These are phyloP conservation scores for Suaeda aralocaspica DNA, from an alignment of 148 eudicot genomes.

Conservation along the genomic window DNA sequence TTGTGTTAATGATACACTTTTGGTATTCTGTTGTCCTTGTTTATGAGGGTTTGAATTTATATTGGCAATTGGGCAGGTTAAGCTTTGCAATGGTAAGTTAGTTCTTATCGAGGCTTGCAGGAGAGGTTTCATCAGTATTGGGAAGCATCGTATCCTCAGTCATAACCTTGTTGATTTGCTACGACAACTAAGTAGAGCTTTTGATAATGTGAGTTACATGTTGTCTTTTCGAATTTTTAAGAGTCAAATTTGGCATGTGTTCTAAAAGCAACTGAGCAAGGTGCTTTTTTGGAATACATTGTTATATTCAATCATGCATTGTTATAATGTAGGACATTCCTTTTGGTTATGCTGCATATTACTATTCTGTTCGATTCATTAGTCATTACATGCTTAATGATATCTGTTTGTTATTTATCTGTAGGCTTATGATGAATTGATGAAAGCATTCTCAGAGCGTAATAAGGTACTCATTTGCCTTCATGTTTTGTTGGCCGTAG, in stretches of 20 bases:
- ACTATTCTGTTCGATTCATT: background rate
- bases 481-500: constrained; percentile 21
- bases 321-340: background rate
- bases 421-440: constrained; percentile 92
- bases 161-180: constrained; percentile 93
- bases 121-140: constrained; percentile 68
- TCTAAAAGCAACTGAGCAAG: background rate
- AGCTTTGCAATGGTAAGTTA: constrained; percentile 91
- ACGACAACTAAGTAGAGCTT: constrained; percentile 87
- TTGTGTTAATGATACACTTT: background rate
- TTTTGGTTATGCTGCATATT: background rate
- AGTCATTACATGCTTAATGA: constrained; percentile 9
- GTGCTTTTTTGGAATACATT: background rate
- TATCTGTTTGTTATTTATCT: constrained; percentile 1
- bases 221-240: background rate
- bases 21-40: background rate
- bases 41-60: background rate
- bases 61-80: constrained; percentile 49
- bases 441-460: constrained; percentile 91
- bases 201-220: constrained; percentile 68
- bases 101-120: constrained; percentile 75
- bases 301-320: background rate
- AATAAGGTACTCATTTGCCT: constrained; percentile 61
- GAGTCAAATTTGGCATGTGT: constrained; percentile 2
- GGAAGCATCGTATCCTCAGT: constrained; percentile 82